Base-by-base conservation (phyloP, 2,329 filamentous ascomycete genomes). In the Drechslerella coelobrocha region DNA sequence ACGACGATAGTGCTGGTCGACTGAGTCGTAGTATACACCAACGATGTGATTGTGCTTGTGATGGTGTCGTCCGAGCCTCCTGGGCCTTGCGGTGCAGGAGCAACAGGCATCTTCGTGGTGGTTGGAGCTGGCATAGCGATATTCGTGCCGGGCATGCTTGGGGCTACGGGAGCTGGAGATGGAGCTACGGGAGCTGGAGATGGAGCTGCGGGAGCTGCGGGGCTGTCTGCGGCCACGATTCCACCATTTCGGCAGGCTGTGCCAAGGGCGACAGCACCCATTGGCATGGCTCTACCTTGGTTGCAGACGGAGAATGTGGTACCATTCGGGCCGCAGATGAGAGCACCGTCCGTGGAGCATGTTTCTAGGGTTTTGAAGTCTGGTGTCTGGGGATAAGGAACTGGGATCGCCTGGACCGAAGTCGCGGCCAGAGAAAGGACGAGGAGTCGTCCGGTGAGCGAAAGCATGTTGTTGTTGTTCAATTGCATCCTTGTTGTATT, bases 251-350 rank as follows among this genome's bases (percentile, higher is more conserved):
- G 47, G 57, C 69, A 72, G 17, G 12, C 27, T 23, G 24, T 72
- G 14, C 69, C 69, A 14, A 51, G 56, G 34, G 69, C 69, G 27
- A 72, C 69, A 9, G 43, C 5, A 6, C 69, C 69, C 61, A 68
- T 72, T 27, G 57, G 57, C 8, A 72, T 47, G 3, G 45, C 34
- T 24, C 27, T 68, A 29, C 56, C 56, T 21, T 48, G 63, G 51
- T 72, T 62, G 37, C 69, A 72, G 34, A 61, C 37, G 29, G 17
- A 72, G 26, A 72, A 72, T n/a, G 43, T 4, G 10, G 24, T 14
- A 17, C 69, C 69, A 39, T 62, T 53, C 1, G 69, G 17, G 34
- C 53, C 43, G 45, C 69, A 72, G 17, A 63, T 29, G 26, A 72
- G 57, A 10, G 43, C 19, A 19, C 69, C 69, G 26, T 72, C 53